A percentile compares a stretch with the other conserved stretches of the same genome.
These are phyloP conservation scores for Lasiosphaeria miniovina DNA, from an alignment of 495 filamentous ascomycete species.

Conservation along the genomic window DNA sequence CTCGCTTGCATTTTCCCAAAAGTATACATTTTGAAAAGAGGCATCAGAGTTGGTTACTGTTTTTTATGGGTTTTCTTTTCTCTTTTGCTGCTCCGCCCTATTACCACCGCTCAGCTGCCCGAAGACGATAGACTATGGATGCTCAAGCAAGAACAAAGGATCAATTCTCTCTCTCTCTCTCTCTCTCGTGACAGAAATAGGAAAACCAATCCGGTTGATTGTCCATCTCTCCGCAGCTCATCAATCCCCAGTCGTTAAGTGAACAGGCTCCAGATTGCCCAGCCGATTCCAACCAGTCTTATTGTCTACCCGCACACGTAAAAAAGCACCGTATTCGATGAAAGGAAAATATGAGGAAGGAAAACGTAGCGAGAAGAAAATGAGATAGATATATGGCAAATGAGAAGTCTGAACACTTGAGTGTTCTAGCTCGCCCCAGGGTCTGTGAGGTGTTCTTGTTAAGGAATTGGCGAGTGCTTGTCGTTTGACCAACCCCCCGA, in stretches of 20 bases:
- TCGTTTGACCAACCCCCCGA: neutral
- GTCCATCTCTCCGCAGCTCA: slow-evolving; percentile 8
- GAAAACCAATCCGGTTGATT: slow-evolving; percentile 17
- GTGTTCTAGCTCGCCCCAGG: neutral
- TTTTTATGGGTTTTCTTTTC: neutral
- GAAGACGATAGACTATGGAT: neutral
- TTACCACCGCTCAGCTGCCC: neutral
- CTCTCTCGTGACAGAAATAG: slow-evolving; percentile 8
- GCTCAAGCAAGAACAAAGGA: neutral
- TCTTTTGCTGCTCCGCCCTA: neutral
- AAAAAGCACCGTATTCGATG: slow-evolving; percentile 2
- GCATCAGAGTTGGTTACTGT: no score
- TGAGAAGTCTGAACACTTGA: neutral
- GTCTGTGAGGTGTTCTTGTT: neutral
- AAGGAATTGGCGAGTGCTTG: neutral
- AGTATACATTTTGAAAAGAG: no score
- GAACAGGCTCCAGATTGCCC: neutral
- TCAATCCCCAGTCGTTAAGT: neutral
- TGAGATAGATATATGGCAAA: slow-evolving; percentile 5
- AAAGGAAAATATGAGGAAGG: slow-evolving; percentile 2
- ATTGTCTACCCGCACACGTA: slow-evolving; percentile 13
- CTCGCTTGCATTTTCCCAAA: no score
- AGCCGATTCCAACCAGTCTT: neutral
- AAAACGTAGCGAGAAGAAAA: slow-evolving; percentile 1
- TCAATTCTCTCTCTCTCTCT: slow-evolving; percentile 1